Base-by-base conservation (phyloP, 495 filamentous ascomycete genomes). In the Podospora appendiculata region DNA sequence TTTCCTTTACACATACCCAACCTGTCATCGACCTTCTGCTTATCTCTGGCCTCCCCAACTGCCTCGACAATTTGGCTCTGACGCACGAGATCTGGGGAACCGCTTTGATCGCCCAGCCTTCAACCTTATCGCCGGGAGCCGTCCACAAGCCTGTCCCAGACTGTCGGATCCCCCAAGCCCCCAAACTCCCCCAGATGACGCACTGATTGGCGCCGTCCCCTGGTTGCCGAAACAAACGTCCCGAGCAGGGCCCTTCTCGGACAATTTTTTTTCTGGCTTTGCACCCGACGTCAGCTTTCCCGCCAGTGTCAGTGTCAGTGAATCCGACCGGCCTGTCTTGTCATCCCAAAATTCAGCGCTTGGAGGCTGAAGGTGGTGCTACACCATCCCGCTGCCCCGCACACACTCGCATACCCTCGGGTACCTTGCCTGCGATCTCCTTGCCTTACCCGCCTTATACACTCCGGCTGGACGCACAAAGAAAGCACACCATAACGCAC, bases 1-100 rank as follows among this genome's bases (percentile, higher is more conserved):
- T 70, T 70, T 66, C 57, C 63, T 69, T 71, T 72, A 73, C 71
- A 65, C 71, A 67, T 68, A 61, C 60, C 57, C 62, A 70, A 66
- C 69, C 64, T 75, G 65, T 66, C 66, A 70, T 50, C 60, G 63
- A 63, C 67, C 61, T 58, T 61, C 64, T 59, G 54, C 67, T 73
- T 72, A 71, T 73, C 69, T 65, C 64, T 62, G 57, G 54, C 58
- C 55, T 55, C 60, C 57, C 61, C 55, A 63, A 60, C 59, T 55
- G 53, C 58, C 54, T 64, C 63, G 63, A 69, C 57, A 66, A 68
- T 68, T 63, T 62, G 55, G 45, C 48, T 58, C 60, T 66, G 62
- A 66, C 62, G 64, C 62, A 64, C 60, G 49, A 51, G 61, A 66
- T 64, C 63, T 47, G 56, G 61, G 66, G 64, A 61, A 61, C 47